Evolutionary conservation across 257 asterid species (phyloP).

Genomic region (Lithospermum erythrorhizon): DNA sequence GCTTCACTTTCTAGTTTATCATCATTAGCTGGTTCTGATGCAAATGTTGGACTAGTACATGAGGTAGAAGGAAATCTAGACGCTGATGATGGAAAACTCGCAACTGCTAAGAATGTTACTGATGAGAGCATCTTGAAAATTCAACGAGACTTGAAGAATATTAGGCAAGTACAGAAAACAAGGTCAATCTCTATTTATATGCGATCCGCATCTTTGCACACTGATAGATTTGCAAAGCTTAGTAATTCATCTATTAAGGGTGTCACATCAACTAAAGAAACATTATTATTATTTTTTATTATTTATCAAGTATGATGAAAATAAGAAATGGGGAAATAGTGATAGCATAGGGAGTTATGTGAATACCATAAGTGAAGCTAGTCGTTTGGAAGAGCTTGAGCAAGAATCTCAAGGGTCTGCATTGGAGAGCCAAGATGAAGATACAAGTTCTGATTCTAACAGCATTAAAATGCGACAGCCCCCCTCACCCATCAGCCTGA

Average conservation of each 20-base stretch:
- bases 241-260: conserved; percentile 24
- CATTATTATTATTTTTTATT: too few species aligned
- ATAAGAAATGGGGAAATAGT: conserved; percentile 20
- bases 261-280: conserved; percentile 10
- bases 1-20: conserved; percentile 18
- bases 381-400: conserved; percentile 26
- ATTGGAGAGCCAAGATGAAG: conserved; percentile 26
- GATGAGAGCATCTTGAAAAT: conserved; percentile 21
- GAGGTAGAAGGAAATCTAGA: conserved; percentile 13
- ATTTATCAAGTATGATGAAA: conserved; percentile 13
- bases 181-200: conserved; percentile 17
- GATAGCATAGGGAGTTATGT: conserved; percentile 16
- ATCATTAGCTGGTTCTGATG: conserved; percentile 19
- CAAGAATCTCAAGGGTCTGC: conserved; percentile 25
- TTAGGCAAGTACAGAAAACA: conserved; percentile 18
- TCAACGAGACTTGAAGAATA: conserved; percentile 21
- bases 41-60: conserved; percentile 18
- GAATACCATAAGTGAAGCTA: conserved; percentile 25
- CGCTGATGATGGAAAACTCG: conserved; percentile 22
- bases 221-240: conserved; percentile 26
- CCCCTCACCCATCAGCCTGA: conserved; percentile 27
- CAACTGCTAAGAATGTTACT: conserved; percentile 20
- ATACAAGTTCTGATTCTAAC: conserved; percentile 20
- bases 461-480: conserved; percentile 25
- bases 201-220: conserved; percentile 44